Percentiles rank a stretch among this genome's conserved stretches.
These are phyloP conservation scores for Cucurbitaria berberidis DNA, from an alignment of 2,329 filamentous ascomycete species.

Conservation along the genomic window DNA sequence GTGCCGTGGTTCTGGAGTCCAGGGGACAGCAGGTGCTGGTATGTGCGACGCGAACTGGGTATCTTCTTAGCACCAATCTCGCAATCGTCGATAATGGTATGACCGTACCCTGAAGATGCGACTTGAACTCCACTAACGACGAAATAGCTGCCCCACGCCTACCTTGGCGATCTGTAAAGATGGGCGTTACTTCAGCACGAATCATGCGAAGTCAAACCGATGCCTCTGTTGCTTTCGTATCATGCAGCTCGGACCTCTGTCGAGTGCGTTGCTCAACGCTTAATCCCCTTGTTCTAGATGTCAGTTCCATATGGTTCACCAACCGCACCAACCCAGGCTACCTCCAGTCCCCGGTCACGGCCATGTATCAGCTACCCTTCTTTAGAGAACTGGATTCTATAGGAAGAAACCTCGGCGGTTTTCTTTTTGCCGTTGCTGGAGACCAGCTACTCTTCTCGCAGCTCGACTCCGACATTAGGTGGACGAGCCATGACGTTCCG, in stretches of 20 bases:
- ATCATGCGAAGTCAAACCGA: slow-evolving; percentile 32
- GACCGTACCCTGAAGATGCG: slow-evolving; percentile 1
- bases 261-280: slow-evolving; percentile 31
- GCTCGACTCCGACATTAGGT: slow-evolving; percentile 48
- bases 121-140: neutral
- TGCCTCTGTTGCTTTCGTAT: slow-evolving; percentile 40
- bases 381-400: slow-evolving; percentile 36
- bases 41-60: slow-evolving; percentile 47
- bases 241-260: slow-evolving; percentile 50
- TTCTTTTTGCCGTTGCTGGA: slow-evolving; percentile 57
- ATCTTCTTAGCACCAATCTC: slow-evolving; percentile 25
- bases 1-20: slow-evolving; percentile 29
- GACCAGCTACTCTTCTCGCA: slow-evolving; percentile 57
- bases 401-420: slow-evolving; percentile 50
- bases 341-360: slow-evolving; percentile 39
- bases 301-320: slow-evolving; percentile 50
- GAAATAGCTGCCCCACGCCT: slow-evolving; percentile 1
- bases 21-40: slow-evolving; percentile 25
- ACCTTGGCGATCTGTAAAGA: slow-evolving; percentile 19
- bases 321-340: slow-evolving; percentile 35
- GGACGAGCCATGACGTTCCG: slow-evolving; percentile 6
- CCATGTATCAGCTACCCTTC: slow-evolving; percentile 40
- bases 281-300: slow-evolving; percentile 14
- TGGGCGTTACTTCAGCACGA: slow-evolving; percentile 39
- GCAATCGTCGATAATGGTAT: slow-evolving; percentile 8